Evolutionary conservation across 805 yeast genomes (phyloP), one percentile per base, ranked within the genome.

Genomic region (Suhomyces prunicola): DNA sequence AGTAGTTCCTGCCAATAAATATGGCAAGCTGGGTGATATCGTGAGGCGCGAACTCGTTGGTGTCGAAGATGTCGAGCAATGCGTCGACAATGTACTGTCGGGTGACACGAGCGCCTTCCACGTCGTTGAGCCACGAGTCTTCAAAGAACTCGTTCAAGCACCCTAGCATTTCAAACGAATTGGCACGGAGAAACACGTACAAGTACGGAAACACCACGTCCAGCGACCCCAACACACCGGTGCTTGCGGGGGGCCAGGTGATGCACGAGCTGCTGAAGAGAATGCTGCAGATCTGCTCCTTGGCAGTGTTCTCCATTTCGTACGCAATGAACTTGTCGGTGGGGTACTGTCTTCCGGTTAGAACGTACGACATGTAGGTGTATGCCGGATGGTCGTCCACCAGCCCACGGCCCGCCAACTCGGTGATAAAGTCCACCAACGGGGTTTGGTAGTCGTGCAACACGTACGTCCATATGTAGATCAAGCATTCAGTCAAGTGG

Each of bases 321-420:
- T 64, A 67, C 3, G 66, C 71, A 22, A 86, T 73, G 17, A 67
- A 66, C 27, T 72, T 68, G 45, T 87, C 88, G 1, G 87, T 84
- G 0, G 97, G 97, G 64, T 85, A 93, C 54, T 85, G 87, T 51
- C 94, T 74, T 0, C 96, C 96, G 0, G 93, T 86, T 26, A 90
- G 71, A 9, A 85, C 71, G 60, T 83, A 87, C 0, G 90, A 79
- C 54, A 92, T 64, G 62, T 87, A 93, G 0, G 85, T 78, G 59
- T 58, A 70, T 2, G 61, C 71, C 40, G 58, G 29, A 44, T 58
- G 56, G 1, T 56, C 56, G 1, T 49, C 45, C 10, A 51, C 44
- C 36, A 49, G 47, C 4, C 50, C 51, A 24, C 57, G 54, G 42
- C 60, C 58, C 5, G 58, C 59, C 19, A 69, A 70, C 33, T 63